Conservation (phyloP, 306 rosid genomes). For the Ormosia semicastrata region DNA sequence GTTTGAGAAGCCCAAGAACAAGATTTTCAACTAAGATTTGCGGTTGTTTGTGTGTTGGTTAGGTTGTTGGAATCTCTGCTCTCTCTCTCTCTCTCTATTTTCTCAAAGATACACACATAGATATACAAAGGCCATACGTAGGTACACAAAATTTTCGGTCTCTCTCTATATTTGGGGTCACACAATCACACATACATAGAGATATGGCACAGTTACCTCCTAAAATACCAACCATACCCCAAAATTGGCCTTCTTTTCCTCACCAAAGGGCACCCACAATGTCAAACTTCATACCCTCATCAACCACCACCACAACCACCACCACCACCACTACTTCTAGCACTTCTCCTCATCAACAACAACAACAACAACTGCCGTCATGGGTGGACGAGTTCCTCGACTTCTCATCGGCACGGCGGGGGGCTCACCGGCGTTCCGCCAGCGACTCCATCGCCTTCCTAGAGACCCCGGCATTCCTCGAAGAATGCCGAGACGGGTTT, state of each 20-base stretch:
- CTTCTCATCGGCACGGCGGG: conserved; percentile 71
- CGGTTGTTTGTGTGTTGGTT: conserved; percentile 41
- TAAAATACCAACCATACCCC: conserved; percentile 77
- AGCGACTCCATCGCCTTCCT: conserved; percentile 85
- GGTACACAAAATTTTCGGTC: conserved; percentile 22
- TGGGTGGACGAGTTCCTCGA: conserved; percentile 92
- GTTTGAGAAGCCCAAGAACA: conserved; percentile 40
- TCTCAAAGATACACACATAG: conserved; percentile 16
- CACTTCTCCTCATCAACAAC: background rate
- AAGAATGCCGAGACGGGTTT: conserved; percentile 52
- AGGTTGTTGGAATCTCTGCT: conserved; percentile 36
- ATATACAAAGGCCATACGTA: conserved; percentile 19
- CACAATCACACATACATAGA: conserved; percentile 19
- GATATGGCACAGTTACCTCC: conserved; percentile 97
- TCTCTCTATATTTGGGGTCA: conserved; percentile 30
- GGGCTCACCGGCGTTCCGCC: conserved; percentile 67
- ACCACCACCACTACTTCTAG: background rate
- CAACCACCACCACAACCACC: background rate
- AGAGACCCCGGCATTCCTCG: conserved; percentile 55
- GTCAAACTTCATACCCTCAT: conserved; percentile 33
- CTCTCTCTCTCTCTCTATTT: conserved; percentile 10
- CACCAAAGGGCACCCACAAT: conserved; percentile 45
- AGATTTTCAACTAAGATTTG: conserved; percentile 35
- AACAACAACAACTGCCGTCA: conserved; percentile 18
- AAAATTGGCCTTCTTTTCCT: conserved; percentile 67